Percentiles rank a stretch among this genome's conserved stretches.
Conservation (phyloP, 2,329 filamentous ascomycete species). For the Xylogone sp. region DNA sequence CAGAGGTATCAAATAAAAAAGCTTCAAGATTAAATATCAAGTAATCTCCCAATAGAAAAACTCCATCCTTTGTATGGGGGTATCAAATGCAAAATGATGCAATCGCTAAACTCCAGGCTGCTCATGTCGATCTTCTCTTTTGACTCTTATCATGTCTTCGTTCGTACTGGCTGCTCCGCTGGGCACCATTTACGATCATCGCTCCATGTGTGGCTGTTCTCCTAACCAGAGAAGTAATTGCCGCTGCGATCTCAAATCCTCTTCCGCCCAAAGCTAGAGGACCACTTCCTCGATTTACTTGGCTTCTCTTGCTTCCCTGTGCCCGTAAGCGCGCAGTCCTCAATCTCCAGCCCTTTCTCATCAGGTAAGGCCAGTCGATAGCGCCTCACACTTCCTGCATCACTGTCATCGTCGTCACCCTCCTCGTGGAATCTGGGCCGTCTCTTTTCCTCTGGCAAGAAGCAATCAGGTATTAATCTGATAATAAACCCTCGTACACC, state of each 20-base stretch:
- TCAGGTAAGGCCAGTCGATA: constrained; percentile 57
- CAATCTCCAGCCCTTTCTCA: constrained; percentile 12
- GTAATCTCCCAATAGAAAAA: background rate
- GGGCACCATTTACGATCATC: too few species aligned
- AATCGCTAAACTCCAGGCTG: background rate
- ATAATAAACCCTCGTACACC: constrained; percentile 59
- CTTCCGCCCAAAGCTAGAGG: background rate
- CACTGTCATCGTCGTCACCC: constrained; percentile 24
- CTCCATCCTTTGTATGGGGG: background rate
- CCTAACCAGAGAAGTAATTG: too few species aligned
- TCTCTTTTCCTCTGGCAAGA: constrained; percentile 46
- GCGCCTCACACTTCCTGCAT: constrained; percentile 58
- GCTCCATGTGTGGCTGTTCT: too few species aligned
- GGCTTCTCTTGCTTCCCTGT: background rate
- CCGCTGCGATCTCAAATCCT: background rate
- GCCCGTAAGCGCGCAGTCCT: constrained; percentile 5
- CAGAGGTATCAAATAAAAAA: background rate
- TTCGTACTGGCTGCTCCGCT: background rate
- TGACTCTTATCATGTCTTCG: background rate
- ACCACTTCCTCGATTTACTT: background rate
- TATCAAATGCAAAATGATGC: constrained; percentile 1
- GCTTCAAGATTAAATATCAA: background rate
- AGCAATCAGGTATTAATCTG: constrained; percentile 58
- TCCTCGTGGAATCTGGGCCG: constrained; percentile 54
- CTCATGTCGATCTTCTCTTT: background rate